Evolutionary conservation across 2,329 filamentous ascomycete genomes (phyloP), one percentile per base, ranked within the genome.

Genomic region (Lecanoromycetidae sp.): DNA sequence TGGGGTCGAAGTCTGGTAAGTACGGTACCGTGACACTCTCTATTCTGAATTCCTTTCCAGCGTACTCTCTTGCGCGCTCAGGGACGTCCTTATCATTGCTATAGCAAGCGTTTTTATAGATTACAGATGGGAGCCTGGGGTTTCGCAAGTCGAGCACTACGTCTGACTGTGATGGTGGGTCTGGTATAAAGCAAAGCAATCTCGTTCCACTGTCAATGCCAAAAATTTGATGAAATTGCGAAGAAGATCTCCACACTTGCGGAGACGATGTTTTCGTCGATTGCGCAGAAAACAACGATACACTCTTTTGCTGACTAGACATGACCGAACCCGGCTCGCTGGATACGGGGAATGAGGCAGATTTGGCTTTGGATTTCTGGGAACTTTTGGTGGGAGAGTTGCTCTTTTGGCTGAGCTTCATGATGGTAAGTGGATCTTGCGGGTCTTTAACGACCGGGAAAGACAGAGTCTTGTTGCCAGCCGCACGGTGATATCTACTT

Each of bases 21-120:
- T 80, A 94, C 0, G 84, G 85, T 6, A 93, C 60, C 1, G 82
- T 84, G 45, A 75, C 79, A 50, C 87, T 82, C 57, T 79, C 75
- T 5, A 95, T 67, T 49, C 78, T 82, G 60, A 93, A 95, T 56
- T 93, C 84, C 55, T 80, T 79, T 3, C 90, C 90, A 5, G 84
- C 90, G 65, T 94, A 96, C 63, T 94, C 87, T 44, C 86, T 74
- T 26, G 74, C 65, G 44, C 82, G 76, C 32, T 81, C 74, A 10
- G 88, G 87, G 0, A 95, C 83, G 63, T 96, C 91, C 42, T 71
- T 73, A 52, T 93, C 86, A 23, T 84, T 73, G 56, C 87, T 84
- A 60, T 94, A 96, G 58, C 82, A 88, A 0, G 88, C 81, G 59
- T 87, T 80, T 61, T 87, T 84, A 54, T 94, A 93, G 40, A 95